Base-by-base conservation (phyloP, 164 flowering plant genomes). In the Saururus chinensis region DNA sequence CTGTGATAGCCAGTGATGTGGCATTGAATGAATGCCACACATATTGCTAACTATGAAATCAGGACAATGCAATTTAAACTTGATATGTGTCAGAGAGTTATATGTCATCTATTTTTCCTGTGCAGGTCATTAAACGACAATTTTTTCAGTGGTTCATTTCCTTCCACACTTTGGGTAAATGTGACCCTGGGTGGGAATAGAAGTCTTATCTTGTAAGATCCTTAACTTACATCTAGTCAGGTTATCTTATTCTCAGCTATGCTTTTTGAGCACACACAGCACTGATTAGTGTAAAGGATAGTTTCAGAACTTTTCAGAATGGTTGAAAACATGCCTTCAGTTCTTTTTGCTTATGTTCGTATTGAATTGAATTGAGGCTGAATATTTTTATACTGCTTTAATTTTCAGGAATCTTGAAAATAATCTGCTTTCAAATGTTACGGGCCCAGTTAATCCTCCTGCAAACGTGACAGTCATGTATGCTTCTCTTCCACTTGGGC, bases 381-480 rank as follows among this genome's bases (percentile, higher is more conserved):
- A 26, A 61, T 19, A 19, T 53, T 25, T 13, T 40, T 12, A 26
- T 53, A 13, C 59, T 9, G 13, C 24, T 41, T 14, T n/a, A 55
- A 60, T 60, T 59, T 78, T 76, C 87, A 88, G 98, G 69, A 82
- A 91, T 81, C 75, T 91, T 24, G 76, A 66, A 70, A 78, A 87
- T 67, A 91, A 91, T 71, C 60, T 42, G 4, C 71, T 91, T 57
- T 86, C 90, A 61, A 71, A 62, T 68, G 66, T 84, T 64, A 56
- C 64, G 6, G 84, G 84, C 24, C 64, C 54, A 53, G 74, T 82
- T 59, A 61, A 74, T 70, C 85, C 78, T 67, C 95, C 98, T 4
- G 61, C 40, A 42, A 88, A 88, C 75, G 93, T 87, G 70, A 81
- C 77, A 40, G 57, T 91, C 52, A 81, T 82, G 98, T 88, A 76